Base-by-base conservation (phyloP, 768 basidiomycete genomes). In the Rhodotorula taiwanensis region DNA sequence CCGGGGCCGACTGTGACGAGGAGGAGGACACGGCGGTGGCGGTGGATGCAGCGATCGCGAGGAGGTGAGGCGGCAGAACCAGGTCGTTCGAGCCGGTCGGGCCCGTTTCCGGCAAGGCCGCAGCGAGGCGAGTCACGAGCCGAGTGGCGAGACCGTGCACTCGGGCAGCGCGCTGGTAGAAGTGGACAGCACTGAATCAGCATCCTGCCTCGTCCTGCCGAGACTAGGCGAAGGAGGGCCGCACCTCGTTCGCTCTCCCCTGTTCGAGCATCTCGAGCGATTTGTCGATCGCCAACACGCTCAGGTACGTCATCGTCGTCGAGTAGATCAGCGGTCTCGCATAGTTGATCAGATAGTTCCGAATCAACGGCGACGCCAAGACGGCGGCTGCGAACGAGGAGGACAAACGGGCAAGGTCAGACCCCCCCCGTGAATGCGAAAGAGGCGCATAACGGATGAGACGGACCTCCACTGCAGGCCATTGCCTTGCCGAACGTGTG, bases 401-500 rank as follows among this genome's bases (percentile, higher is more conserved):
- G n/a, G 67, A 45, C 2, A 25, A 13, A 13, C 3, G 31, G 33
- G 54, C 0, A 0, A 16, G n/a, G 6, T 1, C 23, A 33, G 18
- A n/a, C 3, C n/a, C n/a, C 16, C 36, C 48, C 3, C 21, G n/a
- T 10, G 33, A 7, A 33, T 13, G 39, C 11, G 41, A 48, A 18
- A 25, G 21, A 36, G 23, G 20, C 5, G 14, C n/a, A 39, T 11
- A n/a, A n/a, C n/a, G n/a, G n/a, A n/a, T n/a, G n/a, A 3, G 25
- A 44, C 87, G 67, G 61, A 91, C 93, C 90, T 71, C 92, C 93
- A 0, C 84, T 85, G 7, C 84, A 84, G 20, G 85, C 89, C 45
- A 94, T 77, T 0, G 88, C 90, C 75, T 98, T 97, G 4, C 93
- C 92, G 76, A 97, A 97, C 0, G 93, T 98, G 74, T 89, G 86